phyloP scores from a whole-genome alignment of 495 filamentous ascomycete species.

The Tetracladium setigerum region DNA sequence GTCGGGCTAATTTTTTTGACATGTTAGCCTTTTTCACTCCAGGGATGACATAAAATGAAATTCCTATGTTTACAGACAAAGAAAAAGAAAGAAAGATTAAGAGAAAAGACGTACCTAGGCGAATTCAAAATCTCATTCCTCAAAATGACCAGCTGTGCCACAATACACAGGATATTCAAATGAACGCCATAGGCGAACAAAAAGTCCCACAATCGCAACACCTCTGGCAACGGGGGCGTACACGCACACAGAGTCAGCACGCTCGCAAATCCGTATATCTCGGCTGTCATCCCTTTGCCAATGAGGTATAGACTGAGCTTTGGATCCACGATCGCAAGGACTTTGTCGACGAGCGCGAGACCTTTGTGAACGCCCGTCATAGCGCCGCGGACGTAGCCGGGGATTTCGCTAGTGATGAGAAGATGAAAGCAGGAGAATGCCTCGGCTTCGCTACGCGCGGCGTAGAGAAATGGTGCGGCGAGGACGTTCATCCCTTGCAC shows the following conservation, averaged over 20 bases:
- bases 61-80: not conserved
- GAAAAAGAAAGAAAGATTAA: not conserved
- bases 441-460: slow-evolving; percentile 87
- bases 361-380: slow-evolving; percentile 98
- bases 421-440: slow-evolving; percentile 87
- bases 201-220: slow-evolving; percentile 96
- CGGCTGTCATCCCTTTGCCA: slow-evolving; percentile 77
- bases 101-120: slow-evolving; percentile 58
- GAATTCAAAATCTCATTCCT: slow-evolving; percentile 74
- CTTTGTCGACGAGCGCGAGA: slow-evolving; percentile 81
- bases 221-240: slow-evolving; percentile 93
- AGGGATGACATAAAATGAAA: not conserved
- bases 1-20: slow-evolving; percentile 65
- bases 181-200: slow-evolving; percentile 92
- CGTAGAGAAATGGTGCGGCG: slow-evolving; percentile 94
- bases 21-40: slow-evolving; percentile 16
- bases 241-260: slow-evolving; percentile 93
- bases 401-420: slow-evolving; percentile 82
- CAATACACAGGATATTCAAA: slow-evolving; percentile 92
- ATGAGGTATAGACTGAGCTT: slow-evolving; percentile 79
- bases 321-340: slow-evolving; percentile 81
- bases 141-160: slow-evolving; percentile 88
- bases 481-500: slow-evolving; percentile 99
- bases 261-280: slow-evolving; percentile 96
- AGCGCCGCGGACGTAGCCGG: slow-evolving; percentile 87